Base-by-base conservation (phyloP, 768 basidiomycete genomes). In the Tylopilus cervinicoccineus region DNA sequence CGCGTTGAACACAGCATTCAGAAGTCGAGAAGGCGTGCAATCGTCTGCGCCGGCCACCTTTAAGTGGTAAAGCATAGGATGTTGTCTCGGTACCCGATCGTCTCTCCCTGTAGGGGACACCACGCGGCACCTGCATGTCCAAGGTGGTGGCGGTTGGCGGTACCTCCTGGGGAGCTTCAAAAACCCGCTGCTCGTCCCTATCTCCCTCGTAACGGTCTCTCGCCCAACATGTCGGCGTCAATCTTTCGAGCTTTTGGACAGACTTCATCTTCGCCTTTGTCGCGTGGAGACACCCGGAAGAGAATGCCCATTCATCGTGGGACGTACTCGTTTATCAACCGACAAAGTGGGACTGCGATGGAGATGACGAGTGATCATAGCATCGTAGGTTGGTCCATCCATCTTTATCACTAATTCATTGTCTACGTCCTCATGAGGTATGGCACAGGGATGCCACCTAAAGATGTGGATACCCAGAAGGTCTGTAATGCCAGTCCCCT, bases 281-380 rank as follows among this genome's bases (percentile, higher is more conserved):
- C 53, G 34, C 62, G 62, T 22, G 39, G 33, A 11, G 50, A 53
- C 24, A 45, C 48, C 6, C 50, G 53, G 32, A 62, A 61, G 53
- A 60, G 45, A 41, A 51, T 57, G 9, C 50, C 64, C 37, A 55
- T 67, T 17, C 56, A 61, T 40, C 65, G 65, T 45, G 64, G 64
- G 42, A 65, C 64, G 1, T 66, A 65, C 48, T 53, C 61, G 13
- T 61, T 67, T 40, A 23, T 52, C 50, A 66, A 66, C 39, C 59
- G 64, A 43, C 65, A 67, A 52, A 66, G 65, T 19, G 65, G 64
- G 31, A 65, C 64, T 19, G 59, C 65, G 20, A 61, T 65, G 59
- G 64, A 63, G 37, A 51, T 65, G 59, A 27, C 48, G 0, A 63
- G 54, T 19, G 51, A 67, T 26, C 34, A 63, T 20, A 32, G 46